Evolutionary conservation across 75 land plant genomes (phyloP).

Genomic region (Pinus taeda): DNA sequence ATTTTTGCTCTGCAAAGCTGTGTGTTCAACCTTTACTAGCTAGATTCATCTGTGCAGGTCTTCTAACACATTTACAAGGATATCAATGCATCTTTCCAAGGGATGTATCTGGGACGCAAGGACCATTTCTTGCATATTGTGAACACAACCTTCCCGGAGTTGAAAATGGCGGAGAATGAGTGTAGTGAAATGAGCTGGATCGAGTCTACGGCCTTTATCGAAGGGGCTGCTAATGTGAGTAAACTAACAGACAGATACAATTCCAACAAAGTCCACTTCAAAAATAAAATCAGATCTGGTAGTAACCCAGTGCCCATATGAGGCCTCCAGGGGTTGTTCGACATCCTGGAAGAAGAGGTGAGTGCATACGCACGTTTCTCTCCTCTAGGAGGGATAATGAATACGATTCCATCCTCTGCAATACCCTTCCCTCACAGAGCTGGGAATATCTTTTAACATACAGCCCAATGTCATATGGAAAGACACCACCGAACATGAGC

Average conservation of each 20-base stretch:
- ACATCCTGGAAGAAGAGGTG: not conserved
- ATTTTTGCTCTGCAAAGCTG: too few relatives aligned
- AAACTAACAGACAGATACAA: not conserved
- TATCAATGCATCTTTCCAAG: too few relatives aligned
- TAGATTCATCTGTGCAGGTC: too few relatives aligned
- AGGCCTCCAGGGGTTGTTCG: not conserved
- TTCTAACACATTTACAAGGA: too few relatives aligned
- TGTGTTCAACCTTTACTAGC: too few relatives aligned
- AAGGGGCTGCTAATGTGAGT: not conserved
- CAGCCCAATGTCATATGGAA: not conserved
- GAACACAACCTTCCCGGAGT: constrained; percentile 5
- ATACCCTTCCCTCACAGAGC: constrained; percentile 14
- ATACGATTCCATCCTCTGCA: not conserved
- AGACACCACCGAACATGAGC: not conserved
- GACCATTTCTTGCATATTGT: not conserved
- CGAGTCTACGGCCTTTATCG: not conserved
- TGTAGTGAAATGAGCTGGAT: constrained; percentile 13
- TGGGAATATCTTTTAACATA: not conserved
- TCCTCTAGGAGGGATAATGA: constrained; percentile 14
- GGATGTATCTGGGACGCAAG: not conserved
- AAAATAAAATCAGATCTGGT: not conserved
- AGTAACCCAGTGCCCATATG: not conserved
- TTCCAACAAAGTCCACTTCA: not conserved
- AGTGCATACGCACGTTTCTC: not conserved
- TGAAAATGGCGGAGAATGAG: not conserved